Evolutionary conservation across 2,329 filamentous ascomycete genomes (phyloP).

Genomic region (Xylaria sp.): DNA sequence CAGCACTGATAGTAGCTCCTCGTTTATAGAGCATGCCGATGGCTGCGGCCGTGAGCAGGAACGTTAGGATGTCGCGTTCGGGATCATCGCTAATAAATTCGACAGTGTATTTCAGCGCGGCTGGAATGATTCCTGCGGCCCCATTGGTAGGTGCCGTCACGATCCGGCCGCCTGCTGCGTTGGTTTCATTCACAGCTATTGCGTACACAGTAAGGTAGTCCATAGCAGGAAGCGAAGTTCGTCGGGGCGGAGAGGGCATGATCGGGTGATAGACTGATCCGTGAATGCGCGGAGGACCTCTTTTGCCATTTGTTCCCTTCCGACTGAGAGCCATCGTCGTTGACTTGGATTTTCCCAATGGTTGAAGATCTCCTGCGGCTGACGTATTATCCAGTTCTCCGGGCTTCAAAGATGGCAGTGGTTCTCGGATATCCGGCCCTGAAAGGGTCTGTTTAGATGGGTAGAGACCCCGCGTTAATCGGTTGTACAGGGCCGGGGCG

Average conservation of each 20-base stretch:
- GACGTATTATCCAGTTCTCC: constrained; percentile 8
- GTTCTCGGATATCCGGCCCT: constrained; percentile 27
- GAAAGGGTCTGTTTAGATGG: constrained; percentile 46
- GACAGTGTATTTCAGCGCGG: constrained; percentile 61
- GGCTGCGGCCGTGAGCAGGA: constrained; percentile 59
- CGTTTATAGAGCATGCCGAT: constrained; percentile 65
- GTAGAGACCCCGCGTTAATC: constrained; percentile 59
- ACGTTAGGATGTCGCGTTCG: constrained; percentile 60
- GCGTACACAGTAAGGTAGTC: constrained; percentile 62
- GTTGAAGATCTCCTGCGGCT: constrained; percentile 3
- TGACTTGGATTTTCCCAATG: constrained; percentile 19
- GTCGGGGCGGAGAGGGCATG: constrained; percentile 56
- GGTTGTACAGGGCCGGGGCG: constrained; percentile 57
- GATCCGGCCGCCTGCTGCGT: constrained; percentile 60
- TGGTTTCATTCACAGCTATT: constrained; percentile 64
- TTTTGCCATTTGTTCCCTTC: constrained; percentile 41
- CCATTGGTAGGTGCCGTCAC: constrained; percentile 63
- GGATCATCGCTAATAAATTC: constrained; percentile 62
- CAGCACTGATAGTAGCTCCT: constrained; percentile 61
- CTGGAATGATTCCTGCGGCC: constrained; percentile 61
- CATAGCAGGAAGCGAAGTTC: constrained; percentile 61
- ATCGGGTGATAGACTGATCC: constrained; percentile 59
- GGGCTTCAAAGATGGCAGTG: constrained; percentile 34
- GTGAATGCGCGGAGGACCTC: constrained; percentile 54
- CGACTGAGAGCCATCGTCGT: constrained; percentile 34